Evolutionary conservation across 208 protist species (phyloP), one percentile per base, ranked within the genome.

Genomic region (Trichomonas vaginalis): DNA sequence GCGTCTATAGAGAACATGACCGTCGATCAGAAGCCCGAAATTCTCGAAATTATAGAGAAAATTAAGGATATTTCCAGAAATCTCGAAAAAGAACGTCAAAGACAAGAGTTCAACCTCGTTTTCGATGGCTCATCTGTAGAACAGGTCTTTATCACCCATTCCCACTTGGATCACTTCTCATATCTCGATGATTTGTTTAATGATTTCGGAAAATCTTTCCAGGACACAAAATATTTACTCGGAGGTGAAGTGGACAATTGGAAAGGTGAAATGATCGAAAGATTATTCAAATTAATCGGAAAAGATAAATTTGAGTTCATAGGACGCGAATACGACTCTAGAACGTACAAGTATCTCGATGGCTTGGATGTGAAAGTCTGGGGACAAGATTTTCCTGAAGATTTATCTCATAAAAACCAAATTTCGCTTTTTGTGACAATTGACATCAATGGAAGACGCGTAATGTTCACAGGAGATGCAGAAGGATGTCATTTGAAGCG

Each of bases 401-500:
- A 88, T 45, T 6, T 42, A 35, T 6, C 35, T 42, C 46, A 88
- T 23, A 45, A 88, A 32, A 88, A 88, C 17, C 82, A 88, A 23
- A 45, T 47, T 48, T 45, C 39, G 0, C 32, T 88, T 0, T 10
- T 88, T 45, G 32, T 88, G 1, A 48, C 82, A 10, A 48, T 88
- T 0, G 23, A 47, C 32, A 45, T 47, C 40, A 48, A 48, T 4
- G 40, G 37, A 45, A 40, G 23, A n/a, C 46, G 37, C 46, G 82
- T 88, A n/a, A 10, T 88, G 17, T 88, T 88, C 40, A 88, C 82
- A n/a, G 82, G 82, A 32, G 82, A 88, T 88, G 82, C 82, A n/a
- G 82, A 88, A 48, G 82, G 82, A 0, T 45, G 37, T 48, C n/a
- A 45, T 88, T 88, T 88, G 37, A 47, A 9, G 32, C 32, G 82